Evolutionary conservation across 2,329 filamentous ascomycete species (phyloP).

Genomic region (Corynespora cassiicola): DNA sequence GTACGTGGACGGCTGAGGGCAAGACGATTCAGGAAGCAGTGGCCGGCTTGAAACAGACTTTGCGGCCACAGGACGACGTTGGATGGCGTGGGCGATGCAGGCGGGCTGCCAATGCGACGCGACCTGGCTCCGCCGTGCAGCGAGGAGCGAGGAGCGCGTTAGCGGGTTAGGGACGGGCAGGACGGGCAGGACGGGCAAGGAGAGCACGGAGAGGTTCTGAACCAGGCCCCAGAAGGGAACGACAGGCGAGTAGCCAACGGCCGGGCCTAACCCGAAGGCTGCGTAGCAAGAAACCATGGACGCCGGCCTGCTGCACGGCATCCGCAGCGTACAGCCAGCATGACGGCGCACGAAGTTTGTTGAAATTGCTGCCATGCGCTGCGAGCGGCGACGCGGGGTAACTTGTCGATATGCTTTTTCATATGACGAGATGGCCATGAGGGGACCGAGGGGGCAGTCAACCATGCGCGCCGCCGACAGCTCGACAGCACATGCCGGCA

Average conservation of each 20-base stretch:
- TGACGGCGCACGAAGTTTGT: too few species aligned
- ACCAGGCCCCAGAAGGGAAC: slow-evolving; percentile 4
- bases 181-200: neutral
- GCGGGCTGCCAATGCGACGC: too few species aligned
- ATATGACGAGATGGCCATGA: too few species aligned
- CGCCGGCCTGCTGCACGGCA: too few species aligned
- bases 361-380: too few species aligned
- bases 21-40: slow-evolving; percentile 5
- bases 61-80: slow-evolving; percentile 5
- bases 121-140: slow-evolving; percentile 14
- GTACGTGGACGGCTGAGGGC: slow-evolving; percentile 35
- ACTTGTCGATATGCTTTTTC: too few species aligned
- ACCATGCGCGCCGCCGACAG: too few species aligned
- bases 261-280: neutral
- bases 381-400: too few species aligned
- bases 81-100: slow-evolving; percentile 11
- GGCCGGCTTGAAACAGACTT: slow-evolving; percentile 13
- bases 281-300: slow-evolving; percentile 5
- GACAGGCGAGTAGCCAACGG: slow-evolving; percentile 9
- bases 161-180: neutral
- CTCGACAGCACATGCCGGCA: too few species aligned
- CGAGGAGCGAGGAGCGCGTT: slow-evolving; percentile 8
- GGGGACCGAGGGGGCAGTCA: too few species aligned
- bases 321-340: too few species aligned
- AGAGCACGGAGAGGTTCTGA: slow-evolving; percentile 2